These are phyloP conservation scores for Boletus sp. DNA, from an alignment of 768 basidiomycete genomes.

Conservation along the genomic window DNA sequence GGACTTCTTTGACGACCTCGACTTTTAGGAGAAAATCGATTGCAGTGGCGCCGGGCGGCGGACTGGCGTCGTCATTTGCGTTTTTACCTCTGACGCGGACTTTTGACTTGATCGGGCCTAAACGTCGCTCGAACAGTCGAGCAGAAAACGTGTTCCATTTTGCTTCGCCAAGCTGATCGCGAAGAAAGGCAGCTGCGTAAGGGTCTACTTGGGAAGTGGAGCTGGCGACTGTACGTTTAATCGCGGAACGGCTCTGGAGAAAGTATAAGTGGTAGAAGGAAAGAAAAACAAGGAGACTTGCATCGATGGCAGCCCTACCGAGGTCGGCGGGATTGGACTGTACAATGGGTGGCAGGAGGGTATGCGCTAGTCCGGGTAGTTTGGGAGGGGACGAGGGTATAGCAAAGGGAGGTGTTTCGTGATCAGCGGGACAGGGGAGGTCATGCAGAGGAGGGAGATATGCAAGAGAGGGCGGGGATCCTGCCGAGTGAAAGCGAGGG, in stretches of 20 bases:
- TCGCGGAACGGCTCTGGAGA: conserved; percentile 26
- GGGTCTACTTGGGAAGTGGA: conserved; percentile 38
- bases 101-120: conserved; percentile 40
- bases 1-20: conserved; percentile 49
- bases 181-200: conserved; percentile 44
- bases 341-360: conserved; percentile 34
- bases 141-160: conserved; percentile 48
- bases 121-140: conserved; percentile 45
- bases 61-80: conserved; percentile 26
- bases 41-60: conserved; percentile 39
- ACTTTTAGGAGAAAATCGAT: conserved; percentile 55
- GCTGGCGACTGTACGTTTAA: conserved; percentile 23
- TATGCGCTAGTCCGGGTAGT: conserved; percentile 24
- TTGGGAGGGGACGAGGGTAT: conserved; percentile 26
- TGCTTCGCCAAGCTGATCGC: conserved; percentile 41
- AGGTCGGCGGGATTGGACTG: conserved; percentile 34
- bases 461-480: conserved; percentile 23
- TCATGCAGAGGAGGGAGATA: conserved; percentile 28
- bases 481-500: conserved; percentile 26
- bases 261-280: conserved; percentile 11
- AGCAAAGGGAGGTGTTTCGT: conserved; percentile 13
- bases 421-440: conserved; percentile 21
- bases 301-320: conserved; percentile 25
- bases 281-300: not conserved
- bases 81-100: conserved; percentile 32